Conservation (phyloP, 2,329 filamentous ascomycete genomes). For the Cercospora sp. region DNA sequence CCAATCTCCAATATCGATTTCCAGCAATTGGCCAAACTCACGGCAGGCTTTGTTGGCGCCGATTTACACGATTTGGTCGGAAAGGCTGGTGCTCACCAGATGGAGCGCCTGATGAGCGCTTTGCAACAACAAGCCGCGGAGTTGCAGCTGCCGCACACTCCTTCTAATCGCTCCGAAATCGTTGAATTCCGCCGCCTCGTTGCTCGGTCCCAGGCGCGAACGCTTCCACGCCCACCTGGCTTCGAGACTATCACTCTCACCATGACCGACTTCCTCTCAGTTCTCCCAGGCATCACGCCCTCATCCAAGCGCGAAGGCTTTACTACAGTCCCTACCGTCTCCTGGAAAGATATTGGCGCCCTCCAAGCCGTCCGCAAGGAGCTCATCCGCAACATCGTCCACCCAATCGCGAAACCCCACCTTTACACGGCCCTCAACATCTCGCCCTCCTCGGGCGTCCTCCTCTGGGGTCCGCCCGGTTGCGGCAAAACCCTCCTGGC, state of each 20-base stretch:
- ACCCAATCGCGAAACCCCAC: constrained; percentile 80
- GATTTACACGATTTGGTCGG: constrained; percentile 74
- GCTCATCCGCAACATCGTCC: constrained; percentile 81
- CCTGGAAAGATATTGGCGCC: constrained; percentile 89
- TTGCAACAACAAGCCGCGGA: constrained; percentile 42
- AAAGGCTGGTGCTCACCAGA: constrained; percentile 65
- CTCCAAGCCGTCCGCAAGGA: constrained; percentile 76
- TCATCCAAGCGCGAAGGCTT: constrained; percentile 92
- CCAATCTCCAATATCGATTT: constrained; percentile 71
- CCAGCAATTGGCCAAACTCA: constrained; percentile 71
- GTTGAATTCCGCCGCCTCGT: constrained; percentile 39
- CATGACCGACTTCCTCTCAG: constrained; percentile 70
- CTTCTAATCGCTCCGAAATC: constrained; percentile 44
- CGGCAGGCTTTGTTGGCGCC: constrained; percentile 88
- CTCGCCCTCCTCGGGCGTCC: constrained; percentile 76
- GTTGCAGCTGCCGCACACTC: constrained; percentile 34
- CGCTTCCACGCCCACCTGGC: constrained; percentile 54
- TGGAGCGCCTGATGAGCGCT: constrained; percentile 59
- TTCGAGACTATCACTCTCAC: constrained; percentile 58
- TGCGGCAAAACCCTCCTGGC: constrained; percentile 96
- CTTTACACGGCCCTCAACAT: constrained; percentile 76
- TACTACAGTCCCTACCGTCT: constrained; percentile 87
- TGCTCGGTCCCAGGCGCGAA: constrained; percentile 47
- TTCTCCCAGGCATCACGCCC: constrained; percentile 72
- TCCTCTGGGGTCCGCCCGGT: constrained; percentile 94